phyloP scores from a whole-genome alignment of 495 filamentous ascomycete genomes.

The Trichoderma gamsii region DNA sequence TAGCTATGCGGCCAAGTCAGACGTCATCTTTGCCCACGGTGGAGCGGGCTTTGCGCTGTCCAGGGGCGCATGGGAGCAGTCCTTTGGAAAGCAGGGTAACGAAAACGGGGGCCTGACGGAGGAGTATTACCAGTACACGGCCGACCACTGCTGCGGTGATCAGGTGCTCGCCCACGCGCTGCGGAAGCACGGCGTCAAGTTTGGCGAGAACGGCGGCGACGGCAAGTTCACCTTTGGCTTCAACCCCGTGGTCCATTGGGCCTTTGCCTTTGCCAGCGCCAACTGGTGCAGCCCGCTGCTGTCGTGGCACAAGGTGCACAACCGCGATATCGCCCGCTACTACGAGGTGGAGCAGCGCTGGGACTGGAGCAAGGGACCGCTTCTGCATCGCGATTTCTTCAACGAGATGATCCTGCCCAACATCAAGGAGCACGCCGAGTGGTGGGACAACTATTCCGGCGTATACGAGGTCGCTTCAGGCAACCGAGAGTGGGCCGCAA shows the following conservation, averaged over 20 bases:
- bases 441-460: conserved; percentile 10
- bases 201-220: conserved; percentile 12
- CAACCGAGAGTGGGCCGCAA: background rate
- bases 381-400: conserved; percentile 8
- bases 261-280: conserved; percentile 4
- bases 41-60: conserved; percentile 4
- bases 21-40: conserved; percentile 8
- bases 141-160: conserved; percentile 11
- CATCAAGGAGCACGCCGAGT: conserved; percentile 8
- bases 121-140: conserved; percentile 7
- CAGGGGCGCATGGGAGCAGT: conserved; percentile 1
- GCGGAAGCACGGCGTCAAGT: conserved; percentile 7
- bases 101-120: background rate
- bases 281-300: conserved; percentile 9
- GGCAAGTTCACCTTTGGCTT: conserved; percentile 8
- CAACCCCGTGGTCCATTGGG: background rate
- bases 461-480: conserved; percentile 1
- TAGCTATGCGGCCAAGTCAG: conserved; percentile 9
- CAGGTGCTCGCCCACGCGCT: conserved; percentile 7
- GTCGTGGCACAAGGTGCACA: conserved; percentile 11
- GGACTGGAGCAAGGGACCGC: conserved; percentile 10
- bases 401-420: conserved; percentile 4
- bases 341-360: background rate
- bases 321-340: conserved; percentile 1
- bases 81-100: conserved; percentile 5